A percentile compares a stretch with the other conserved stretches of the same genome.
These are phyloP conservation scores for Sugiyamaella boreocaroliniensis DNA, from an alignment of 805 yeast species.

Conservation along the genomic window DNA sequence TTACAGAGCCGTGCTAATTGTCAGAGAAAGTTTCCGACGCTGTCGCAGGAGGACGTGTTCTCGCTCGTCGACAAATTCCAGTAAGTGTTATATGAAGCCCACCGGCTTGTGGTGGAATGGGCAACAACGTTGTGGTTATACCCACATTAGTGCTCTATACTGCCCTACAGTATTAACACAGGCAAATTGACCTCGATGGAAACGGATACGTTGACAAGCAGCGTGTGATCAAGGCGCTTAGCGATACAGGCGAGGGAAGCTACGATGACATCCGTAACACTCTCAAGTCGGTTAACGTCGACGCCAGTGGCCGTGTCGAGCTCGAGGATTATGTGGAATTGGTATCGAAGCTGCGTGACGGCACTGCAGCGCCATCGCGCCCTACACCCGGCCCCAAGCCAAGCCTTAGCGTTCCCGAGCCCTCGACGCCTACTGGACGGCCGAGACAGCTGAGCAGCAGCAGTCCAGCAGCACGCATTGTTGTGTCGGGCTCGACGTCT, in stretches of 20 bases:
- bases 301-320: constrained; percentile 95
- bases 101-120: too few relatives aligned
- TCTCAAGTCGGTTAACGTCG: constrained; percentile 82
- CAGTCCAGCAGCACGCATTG: constrained; percentile 37
- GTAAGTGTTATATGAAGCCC: constrained; percentile 16
- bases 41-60: constrained; percentile 82
- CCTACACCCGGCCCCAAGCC: constrained; percentile 9
- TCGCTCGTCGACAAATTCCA: constrained; percentile 76
- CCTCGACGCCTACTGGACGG: constrained; percentile 4
- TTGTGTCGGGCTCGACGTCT: constrained; percentile 76
- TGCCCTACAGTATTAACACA: constrained; percentile 4
- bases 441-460: constrained; percentile 3
- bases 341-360: constrained; percentile 69
- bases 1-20: background rate
- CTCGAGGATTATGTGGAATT: constrained; percentile 87
- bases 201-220: constrained; percentile 93
- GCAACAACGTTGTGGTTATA: background rate
- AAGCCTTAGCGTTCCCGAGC: background rate
- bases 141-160: too few relatives aligned
- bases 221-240: constrained; percentile 75
- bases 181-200: constrained; percentile 81
- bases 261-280: constrained; percentile 95
- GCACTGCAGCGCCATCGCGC: constrained; percentile 9
- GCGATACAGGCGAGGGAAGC: constrained; percentile 69
- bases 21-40: constrained; percentile 75